Evolutionary conservation across 108 stramenopile species (phyloP), one percentile per base, ranked within the genome.

Genomic region (Stephanodiscus minutulus): DNA sequence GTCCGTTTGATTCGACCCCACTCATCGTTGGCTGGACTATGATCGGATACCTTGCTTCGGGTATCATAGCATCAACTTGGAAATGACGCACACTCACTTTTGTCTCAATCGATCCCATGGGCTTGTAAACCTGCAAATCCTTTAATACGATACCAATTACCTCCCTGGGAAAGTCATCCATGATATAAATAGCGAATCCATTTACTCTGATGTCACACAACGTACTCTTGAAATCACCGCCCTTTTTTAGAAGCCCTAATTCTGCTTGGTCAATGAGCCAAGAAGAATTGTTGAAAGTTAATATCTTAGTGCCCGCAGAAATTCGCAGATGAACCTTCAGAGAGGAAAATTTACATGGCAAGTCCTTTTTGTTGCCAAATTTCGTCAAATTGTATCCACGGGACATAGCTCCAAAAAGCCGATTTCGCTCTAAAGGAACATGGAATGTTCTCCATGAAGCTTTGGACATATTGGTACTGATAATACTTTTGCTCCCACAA

Each of bases 61-160:
- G 64, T 36, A 64, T 63, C 76, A 82, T 77, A 11, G 74, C 68
- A 41, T 82, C 81, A 3, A 82, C 53, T 63, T 82, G 81, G 53
- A 82, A 63, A 27, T 82, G 81, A 25, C 81, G 44, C 7, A 82
- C 50, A 49, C 57, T 64, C 15, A 37, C 15, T 1, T 50, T 73
- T 46, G 62, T 31, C 24, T 69, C 73, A 11, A 82, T 82, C 29
- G 66, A 68, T 22, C 81, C 81, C 64, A 17, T 66, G 6, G 66
- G 72, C 33, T 82, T 82, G 17, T 27, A 33, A 20, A 82, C 41
- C 25, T 68, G 61, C 9, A 82, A 35, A 56, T 78, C 74, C 54
- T 71, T 64, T 27, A 77, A 50, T 5, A 72, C 18, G 3, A 77
- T 44, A 63, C 81, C 76, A 20, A 82, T 67, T 39, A 82, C 35